Conservation (phyloP, 108 stramenopile species). For the Craspedostauros australis region DNA sequence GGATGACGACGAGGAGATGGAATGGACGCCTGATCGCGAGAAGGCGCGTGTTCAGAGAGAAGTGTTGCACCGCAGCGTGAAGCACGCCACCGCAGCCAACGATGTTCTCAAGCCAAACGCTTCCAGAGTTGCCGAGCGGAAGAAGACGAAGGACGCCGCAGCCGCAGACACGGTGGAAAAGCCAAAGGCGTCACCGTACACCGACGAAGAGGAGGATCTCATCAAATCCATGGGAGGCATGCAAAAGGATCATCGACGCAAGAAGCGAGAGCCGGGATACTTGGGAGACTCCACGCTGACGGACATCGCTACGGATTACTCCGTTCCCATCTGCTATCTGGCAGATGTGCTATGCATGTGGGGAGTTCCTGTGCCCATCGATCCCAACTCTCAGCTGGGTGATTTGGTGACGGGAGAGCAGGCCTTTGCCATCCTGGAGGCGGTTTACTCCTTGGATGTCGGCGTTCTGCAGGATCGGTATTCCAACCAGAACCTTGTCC, state of each 20-base stretch:
- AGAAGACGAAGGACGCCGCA: neutral
- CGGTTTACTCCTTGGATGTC: conserved; percentile 74
- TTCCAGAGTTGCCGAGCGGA: conserved; percentile 3
- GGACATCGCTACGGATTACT: conserved; percentile 74
- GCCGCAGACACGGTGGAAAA: conserved; percentile 3
- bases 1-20: conserved; percentile 22
- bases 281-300: conserved; percentile 74
- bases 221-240: conserved; percentile 69
- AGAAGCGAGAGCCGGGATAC: conserved; percentile 56
- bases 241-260: conserved; percentile 1
- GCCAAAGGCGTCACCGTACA: conserved; percentile 40
- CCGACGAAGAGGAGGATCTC: conserved; percentile 68
- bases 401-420: conserved; percentile 88
- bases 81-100: conserved; percentile 12
- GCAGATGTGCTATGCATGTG: conserved; percentile 80
- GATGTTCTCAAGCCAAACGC: conserved; percentile 4
- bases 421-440: conserved; percentile 82
- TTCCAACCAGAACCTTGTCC: conserved; percentile 54
- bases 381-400: conserved; percentile 55
- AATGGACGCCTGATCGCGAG: conserved; percentile 53
- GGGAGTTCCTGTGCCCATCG: conserved; percentile 75
- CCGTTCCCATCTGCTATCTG: conserved; percentile 71
- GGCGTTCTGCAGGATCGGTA: conserved; percentile 68
- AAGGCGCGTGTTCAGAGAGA: no score
- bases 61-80: conserved; percentile 4